phyloP scores from a whole-genome alignment of 768 basidiomycete genomes.

The Phylloporus sp. region DNA sequence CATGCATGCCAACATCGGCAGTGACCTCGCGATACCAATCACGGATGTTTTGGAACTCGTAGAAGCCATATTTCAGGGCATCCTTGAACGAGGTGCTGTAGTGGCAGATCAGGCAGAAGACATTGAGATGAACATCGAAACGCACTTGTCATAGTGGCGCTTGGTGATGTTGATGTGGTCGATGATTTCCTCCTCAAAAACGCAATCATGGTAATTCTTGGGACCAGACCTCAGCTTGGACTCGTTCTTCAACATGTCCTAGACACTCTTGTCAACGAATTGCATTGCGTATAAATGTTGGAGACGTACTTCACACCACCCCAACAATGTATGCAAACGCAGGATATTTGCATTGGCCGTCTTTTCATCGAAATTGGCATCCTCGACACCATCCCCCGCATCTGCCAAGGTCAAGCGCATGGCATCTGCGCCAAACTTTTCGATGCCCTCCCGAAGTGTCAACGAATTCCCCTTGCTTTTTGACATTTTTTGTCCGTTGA shows the following conservation, averaged over 20 bases:
- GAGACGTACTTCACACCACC: conserved; percentile 85
- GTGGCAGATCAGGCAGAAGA: background rate
- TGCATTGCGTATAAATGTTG: background rate
- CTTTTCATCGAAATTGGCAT: conserved; percentile 99
- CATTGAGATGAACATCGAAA: conserved; percentile 6
- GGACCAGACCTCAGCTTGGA: conserved; percentile 70
- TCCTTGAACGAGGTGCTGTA: conserved; percentile 91
- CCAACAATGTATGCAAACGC: conserved; percentile 83
- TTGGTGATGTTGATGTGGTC: conserved; percentile 80
- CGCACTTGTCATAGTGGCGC: conserved; percentile 77
- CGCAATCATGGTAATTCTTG: conserved; percentile 76
- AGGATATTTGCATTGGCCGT: conserved; percentile 96
- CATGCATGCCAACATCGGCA: conserved; percentile 86
- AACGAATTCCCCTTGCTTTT: conserved; percentile 96
- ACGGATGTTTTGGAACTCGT: conserved; percentile 86
- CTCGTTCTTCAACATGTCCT: conserved; percentile 81
- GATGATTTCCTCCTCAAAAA: conserved; percentile 91
- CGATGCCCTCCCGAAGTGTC: conserved; percentile 82
- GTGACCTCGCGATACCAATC: conserved; percentile 98
- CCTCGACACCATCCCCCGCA: conserved; percentile 95
- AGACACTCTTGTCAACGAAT: background rate
- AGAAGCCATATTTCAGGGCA: conserved; percentile 92
- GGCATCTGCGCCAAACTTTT: conserved; percentile 97
- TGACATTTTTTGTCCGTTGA: conserved; percentile 99
- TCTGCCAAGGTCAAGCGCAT: conserved; percentile 90